These are phyloP conservation scores for Globisporangium barbulae DNA, from an alignment of 352 stramenopile genomes.

Conservation along the genomic window DNA sequence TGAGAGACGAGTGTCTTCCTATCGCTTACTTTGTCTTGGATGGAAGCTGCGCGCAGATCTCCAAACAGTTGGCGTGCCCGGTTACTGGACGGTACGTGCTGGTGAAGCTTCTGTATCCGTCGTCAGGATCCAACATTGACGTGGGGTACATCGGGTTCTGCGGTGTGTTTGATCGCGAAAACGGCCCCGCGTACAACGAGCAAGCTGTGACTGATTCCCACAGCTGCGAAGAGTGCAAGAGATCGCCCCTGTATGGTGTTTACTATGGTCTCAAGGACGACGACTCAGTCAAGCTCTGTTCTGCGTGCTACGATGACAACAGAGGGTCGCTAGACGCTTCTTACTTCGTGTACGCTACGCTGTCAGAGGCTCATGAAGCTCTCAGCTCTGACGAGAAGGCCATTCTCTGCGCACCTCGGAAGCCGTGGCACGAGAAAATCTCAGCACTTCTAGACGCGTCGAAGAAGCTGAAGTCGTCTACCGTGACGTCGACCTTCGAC, in stretches of 20 bases:
- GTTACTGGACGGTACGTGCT: constrained; percentile 76
- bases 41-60: constrained; percentile 69
- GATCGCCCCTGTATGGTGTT: constrained; percentile 33
- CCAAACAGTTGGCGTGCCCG: constrained; percentile 66
- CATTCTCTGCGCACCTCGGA: constrained; percentile 47
- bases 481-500: background rate
- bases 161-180: constrained; percentile 77
- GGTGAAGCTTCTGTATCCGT: constrained; percentile 69
- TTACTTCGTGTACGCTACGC: constrained; percentile 42
- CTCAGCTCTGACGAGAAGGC: constrained; percentile 26
- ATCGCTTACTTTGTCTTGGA: constrained; percentile 81
- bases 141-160: constrained; percentile 77
- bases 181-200: constrained; percentile 79
- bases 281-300: constrained; percentile 55
- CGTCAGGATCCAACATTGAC: constrained; percentile 77
- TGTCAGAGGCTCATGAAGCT: constrained; percentile 30
- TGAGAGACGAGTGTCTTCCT: constrained; percentile 59
- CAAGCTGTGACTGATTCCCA: constrained; percentile 25
- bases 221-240: constrained; percentile 67
- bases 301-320: constrained; percentile 78
- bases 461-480: constrained; percentile 28
- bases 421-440: constrained; percentile 52
- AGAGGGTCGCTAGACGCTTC: constrained; percentile 45
- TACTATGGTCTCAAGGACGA: constrained; percentile 67
- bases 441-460: constrained; percentile 30